A percentile compares a stretch with the other conserved stretches of the same genome.
Evolutionary conservation across 257 asterid genomes (phyloP).

Genomic region (Ballota nigra): DNA sequence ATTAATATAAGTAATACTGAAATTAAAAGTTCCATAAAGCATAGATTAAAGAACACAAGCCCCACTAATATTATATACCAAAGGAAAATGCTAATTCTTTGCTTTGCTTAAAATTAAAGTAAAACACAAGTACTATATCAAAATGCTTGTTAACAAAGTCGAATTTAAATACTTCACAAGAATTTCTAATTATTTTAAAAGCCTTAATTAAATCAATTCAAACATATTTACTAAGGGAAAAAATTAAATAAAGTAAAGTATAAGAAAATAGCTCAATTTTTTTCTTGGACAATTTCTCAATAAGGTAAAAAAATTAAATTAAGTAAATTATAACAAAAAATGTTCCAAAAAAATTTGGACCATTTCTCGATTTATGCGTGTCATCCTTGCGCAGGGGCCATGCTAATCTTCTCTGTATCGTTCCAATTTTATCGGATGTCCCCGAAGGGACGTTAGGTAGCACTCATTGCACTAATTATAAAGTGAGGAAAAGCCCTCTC

Average conservation of each 20-base stretch:
- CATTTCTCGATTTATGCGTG: slow-evolving; percentile 67
- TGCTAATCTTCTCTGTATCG: slow-evolving; percentile 84
- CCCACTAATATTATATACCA: neutral
- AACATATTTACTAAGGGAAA: neutral
- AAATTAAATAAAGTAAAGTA: neutral
- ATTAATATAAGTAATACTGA: neutral
- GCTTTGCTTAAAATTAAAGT: slow-evolving; percentile 29
- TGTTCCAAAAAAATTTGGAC: slow-evolving; percentile 40
- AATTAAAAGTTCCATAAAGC: neutral
- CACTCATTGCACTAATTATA: neutral
- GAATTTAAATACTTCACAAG: neutral
- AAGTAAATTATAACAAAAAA: too few species aligned
- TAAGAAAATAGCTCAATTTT: too few species aligned
- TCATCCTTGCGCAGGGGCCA: slow-evolving; percentile 87
- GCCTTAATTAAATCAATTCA: neutral
- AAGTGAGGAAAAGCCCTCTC: neutral
- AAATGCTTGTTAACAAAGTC: neutral
- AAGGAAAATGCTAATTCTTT: neutral
- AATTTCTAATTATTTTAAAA: neutral
- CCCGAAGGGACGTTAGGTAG: slow-evolving; percentile 20
- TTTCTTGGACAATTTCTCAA: too few species aligned
- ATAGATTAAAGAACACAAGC: neutral
- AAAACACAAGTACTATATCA: neutral
- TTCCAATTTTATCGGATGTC: slow-evolving; percentile 54
- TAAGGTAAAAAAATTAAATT: too few species aligned